A percentile compares a stretch with the other conserved stretches of the same genome.
Evolutionary conservation across 345 rosid genomes (phyloP).

Genomic region (Rhodomyrtus tomentosa): DNA sequence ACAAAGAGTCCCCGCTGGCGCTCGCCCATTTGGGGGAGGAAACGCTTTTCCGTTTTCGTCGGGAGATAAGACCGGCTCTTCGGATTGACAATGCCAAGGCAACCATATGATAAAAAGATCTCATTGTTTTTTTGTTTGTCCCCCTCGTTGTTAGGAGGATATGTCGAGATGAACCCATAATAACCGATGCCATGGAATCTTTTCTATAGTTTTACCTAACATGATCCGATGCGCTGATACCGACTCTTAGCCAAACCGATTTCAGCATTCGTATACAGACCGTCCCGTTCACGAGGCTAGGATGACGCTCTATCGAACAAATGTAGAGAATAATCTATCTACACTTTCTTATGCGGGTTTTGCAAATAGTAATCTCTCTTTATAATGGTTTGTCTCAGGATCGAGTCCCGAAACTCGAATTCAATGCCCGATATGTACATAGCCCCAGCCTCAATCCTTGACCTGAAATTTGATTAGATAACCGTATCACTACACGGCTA

Average conservation of each 20-base stretch:
- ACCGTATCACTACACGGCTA: neutral
- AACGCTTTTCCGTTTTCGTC: neutral
- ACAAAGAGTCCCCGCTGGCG: neutral
- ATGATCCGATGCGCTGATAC: neutral
- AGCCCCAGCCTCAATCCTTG: rapidly evolving
- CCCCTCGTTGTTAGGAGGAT: neutral
- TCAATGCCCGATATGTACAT: neutral
- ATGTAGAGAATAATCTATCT: rapidly evolving
- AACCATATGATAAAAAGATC: neutral
- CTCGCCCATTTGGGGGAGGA: too few relatives aligned
- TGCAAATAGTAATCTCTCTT: too few relatives aligned
- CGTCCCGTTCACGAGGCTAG: neutral
- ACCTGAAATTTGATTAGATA: neutral
- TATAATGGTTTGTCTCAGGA: too few relatives aligned
- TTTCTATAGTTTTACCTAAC: neutral
- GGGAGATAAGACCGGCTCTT: neutral
- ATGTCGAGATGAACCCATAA: neutral
- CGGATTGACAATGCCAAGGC: neutral
- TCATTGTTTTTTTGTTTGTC: neutral
- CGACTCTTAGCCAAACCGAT: neutral
- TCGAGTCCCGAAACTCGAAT: neutral
- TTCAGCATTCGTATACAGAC: neutral
- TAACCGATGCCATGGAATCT: neutral
- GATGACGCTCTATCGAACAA: neutral
- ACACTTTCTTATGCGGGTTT: neutral